Evolutionary conservation across 495 filamentous ascomycete species (phyloP).

Genomic region (Lepidopterella palustris): DNA sequence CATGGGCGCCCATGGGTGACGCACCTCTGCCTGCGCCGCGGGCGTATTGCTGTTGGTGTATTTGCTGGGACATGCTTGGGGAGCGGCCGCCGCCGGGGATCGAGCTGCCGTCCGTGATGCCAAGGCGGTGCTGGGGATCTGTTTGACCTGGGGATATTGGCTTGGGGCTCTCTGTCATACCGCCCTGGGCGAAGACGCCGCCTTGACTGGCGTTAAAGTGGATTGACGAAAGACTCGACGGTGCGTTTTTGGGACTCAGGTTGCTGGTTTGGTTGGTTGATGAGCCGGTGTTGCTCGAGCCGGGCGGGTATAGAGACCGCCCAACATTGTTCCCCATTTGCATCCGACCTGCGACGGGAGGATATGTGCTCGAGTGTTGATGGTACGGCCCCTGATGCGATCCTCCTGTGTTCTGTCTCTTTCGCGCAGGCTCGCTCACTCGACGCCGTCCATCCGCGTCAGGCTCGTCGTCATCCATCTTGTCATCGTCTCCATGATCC

Average conservation of each 20-base stretch:
- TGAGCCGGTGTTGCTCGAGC: conserved; percentile 4
- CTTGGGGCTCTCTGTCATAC: conserved; percentile 81
- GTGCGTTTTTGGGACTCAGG: conserved; percentile 25
- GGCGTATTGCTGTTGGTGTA: conserved; percentile 59
- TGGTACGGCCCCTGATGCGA: conserved; percentile 45
- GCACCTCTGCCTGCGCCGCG: conserved; percentile 43
- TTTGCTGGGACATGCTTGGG: conserved; percentile 60
- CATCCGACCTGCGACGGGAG: conserved; percentile 47
- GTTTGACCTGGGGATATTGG: conserved; percentile 70
- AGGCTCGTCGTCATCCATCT: conserved; percentile 6
- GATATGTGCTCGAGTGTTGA: conserved; percentile 67
- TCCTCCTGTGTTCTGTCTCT: conserved; percentile 53
- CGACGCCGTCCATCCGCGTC: conserved; percentile 46
- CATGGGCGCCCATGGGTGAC: conserved; percentile 38
- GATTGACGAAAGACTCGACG: conserved; percentile 26
- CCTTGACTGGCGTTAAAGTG: conserved; percentile 36
- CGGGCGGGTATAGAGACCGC: conserved; percentile 29
- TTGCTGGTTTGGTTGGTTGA: conserved; percentile 20
- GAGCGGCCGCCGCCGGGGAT: conserved; percentile 59
- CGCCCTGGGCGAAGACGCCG: conserved; percentile 56
- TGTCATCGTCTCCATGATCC: conserved; percentile 25
- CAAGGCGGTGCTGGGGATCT: conserved; percentile 50
- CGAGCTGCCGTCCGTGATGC: conserved; percentile 45
- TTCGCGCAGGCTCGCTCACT: conserved; percentile 56
- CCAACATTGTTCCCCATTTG: conserved; percentile 24